Evolutionary conservation across 345 rosid genomes (phyloP).

Genomic region (Ceriops decandra): DNA sequence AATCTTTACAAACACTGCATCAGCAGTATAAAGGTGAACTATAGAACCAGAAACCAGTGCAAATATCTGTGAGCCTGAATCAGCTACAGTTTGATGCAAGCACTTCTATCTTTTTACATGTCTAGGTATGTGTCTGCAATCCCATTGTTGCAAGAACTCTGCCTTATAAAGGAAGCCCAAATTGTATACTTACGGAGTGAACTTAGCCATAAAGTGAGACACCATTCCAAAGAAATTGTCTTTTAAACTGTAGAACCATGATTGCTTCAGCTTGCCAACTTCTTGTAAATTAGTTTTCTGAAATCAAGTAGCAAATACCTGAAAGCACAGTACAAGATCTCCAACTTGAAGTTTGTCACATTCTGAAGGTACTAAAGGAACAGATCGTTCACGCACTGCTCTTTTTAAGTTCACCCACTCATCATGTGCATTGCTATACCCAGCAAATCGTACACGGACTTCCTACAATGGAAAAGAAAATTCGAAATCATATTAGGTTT

Average conservation of each 20-base stretch:
- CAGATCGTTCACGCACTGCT: constrained; percentile 66
- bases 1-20: no score
- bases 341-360: constrained; percentile 57
- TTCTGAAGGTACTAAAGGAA: constrained; percentile 79
- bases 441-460: constrained; percentile 77
- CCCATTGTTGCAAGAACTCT: no score
- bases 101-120: no score
- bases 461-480: constrained; percentile 43
- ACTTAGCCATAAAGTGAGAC: no score
- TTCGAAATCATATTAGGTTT: background rate
- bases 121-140: no score
- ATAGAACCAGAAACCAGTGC: no score
- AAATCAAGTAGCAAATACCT: constrained; percentile 38
- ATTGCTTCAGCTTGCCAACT: background rate
- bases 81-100: no score
- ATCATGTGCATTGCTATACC: constrained; percentile 58
- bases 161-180: no score
- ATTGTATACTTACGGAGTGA: no score
- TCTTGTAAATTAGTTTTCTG: background rate
- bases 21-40: no score
- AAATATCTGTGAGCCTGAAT: no score
- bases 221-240: background rate
- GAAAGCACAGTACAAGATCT: constrained; percentile 73
- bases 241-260: background rate
- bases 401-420: constrained; percentile 77